These are phyloP conservation scores for Penicillium sp. DNA, from an alignment of 2,329 filamentous ascomycete species.

Conservation along the genomic window DNA sequence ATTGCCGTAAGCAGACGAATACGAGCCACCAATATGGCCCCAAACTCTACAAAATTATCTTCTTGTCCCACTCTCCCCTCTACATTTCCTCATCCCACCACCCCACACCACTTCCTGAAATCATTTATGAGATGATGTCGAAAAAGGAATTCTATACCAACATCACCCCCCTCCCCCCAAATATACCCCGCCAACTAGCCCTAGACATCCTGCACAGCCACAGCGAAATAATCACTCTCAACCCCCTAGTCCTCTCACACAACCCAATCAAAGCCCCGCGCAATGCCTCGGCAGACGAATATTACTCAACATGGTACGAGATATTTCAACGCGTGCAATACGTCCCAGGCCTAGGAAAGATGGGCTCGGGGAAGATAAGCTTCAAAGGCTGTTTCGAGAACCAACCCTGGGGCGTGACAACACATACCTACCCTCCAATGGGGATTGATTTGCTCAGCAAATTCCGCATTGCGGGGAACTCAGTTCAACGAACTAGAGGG, in stretches of 20 bases:
- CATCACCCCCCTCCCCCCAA: conserved; percentile 72
- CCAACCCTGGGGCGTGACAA: conserved; percentile 70
- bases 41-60: not conserved
- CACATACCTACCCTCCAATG: conserved; percentile 79
- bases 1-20: not conserved
- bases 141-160: conserved; percentile 53
- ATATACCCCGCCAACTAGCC: conserved; percentile 68
- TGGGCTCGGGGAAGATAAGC: conserved; percentile 66
- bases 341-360: conserved; percentile 60
- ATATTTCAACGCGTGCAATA: conserved; percentile 77
- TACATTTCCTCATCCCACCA: not conserved
- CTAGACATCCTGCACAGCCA: conserved; percentile 77
- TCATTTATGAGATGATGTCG: conserved; percentile 14
- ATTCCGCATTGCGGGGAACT: conserved; percentile 74
- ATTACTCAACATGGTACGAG: conserved; percentile 72
- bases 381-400: conserved; percentile 84
- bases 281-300: conserved; percentile 70
- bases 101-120: not conserved
- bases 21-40: not conserved
- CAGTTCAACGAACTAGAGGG: not conserved
- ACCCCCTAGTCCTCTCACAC: conserved; percentile 76
- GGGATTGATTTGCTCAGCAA: conserved; percentile 76
- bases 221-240: conserved; percentile 81
- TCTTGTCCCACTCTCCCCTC: not conserved
- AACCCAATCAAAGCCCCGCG: conserved; percentile 67